Base-by-base conservation (phyloP, 352 stramenopile species). In the Globisporangium alternatum region DNA sequence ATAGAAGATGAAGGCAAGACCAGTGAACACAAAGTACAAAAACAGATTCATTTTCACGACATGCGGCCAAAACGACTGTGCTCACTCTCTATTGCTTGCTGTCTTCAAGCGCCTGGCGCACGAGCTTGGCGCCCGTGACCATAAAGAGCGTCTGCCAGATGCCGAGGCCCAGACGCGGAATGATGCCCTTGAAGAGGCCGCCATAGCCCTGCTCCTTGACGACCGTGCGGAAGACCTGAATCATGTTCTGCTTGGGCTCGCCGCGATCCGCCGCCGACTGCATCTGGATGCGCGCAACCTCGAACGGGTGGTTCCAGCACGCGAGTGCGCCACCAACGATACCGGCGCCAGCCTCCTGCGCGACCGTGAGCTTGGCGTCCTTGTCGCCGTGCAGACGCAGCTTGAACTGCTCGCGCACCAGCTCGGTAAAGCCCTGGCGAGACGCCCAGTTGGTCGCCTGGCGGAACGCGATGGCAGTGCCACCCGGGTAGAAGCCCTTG, bases 131-230 rank as follows among this genome's bases (percentile, higher is more conserved):
- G 31, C 89, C 89, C 44, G 89, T 97, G 72, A 97, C 89, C 89
- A 97, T 97, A 68, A 97, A 97, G 48, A 97, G 80, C 68, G 89
- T 97, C 76, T 97, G 89, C 88, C 88, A 97, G 62, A 97, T 93
- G 56, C 85, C 87, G 12, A 96, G 80, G 3, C 85, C 80, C 45
- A 96, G 75, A 39, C 89, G 85, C 37, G 89, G 89, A 62, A 97
- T 87, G 66, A 97, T 95, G 65, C 89, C 89, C 72, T 97, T 97
- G 75, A 97, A 97, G 45, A 97, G 84, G 3, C 89, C 89, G 1
- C 66, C 75, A 47, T 81, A 77, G 51, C 89, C 89, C 68, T 96
- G 83, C 70, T 95, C 84, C 75, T 87, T 88, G 57, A 96, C 59
- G 21, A 97, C 88, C 5, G 83, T 83, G 64, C 84, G 83, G 74